These are phyloP conservation scores for Auriscalpium vulgare DNA, from an alignment of 768 basidiomycete species.

Conservation along the genomic window DNA sequence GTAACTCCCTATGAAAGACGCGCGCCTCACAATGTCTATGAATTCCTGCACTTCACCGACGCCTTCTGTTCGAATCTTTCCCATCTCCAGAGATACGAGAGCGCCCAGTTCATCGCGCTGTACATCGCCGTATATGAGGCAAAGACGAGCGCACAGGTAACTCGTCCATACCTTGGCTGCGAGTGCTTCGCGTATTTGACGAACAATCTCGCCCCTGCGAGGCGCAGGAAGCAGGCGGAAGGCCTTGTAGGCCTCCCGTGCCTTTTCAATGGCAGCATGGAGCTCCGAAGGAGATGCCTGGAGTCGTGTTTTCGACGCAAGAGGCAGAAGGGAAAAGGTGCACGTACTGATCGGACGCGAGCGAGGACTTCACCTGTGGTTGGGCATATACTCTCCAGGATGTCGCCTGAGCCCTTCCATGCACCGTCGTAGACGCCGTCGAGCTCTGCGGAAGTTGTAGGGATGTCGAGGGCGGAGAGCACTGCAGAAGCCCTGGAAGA, in stretches of 20 bases:
- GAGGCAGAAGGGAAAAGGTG: neutral
- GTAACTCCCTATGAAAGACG: neutral
- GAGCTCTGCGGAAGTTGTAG: constrained; percentile 42
- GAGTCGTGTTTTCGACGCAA: neutral
- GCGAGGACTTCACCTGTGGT: constrained; percentile 84
- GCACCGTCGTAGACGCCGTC: constrained; percentile 76
- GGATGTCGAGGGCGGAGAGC: constrained; percentile 57
- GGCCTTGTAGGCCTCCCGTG: constrained; percentile 62
- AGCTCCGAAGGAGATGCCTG: constrained; percentile 72
- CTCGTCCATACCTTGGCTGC: constrained; percentile 52
- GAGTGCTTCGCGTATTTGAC: constrained; percentile 81
- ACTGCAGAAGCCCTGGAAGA: constrained; percentile 67
- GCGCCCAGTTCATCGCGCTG: constrained; percentile 76
- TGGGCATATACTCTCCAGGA: constrained; percentile 69
- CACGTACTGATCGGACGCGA: constrained; percentile 56
- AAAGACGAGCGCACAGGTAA: constrained; percentile 7
- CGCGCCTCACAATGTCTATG: constrained; percentile 73
- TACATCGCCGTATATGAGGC: constrained; percentile 1
- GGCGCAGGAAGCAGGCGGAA: constrained; percentile 83
- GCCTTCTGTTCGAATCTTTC: constrained; percentile 86
- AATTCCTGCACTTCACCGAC: constrained; percentile 93
- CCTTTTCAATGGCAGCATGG: constrained; percentile 54
- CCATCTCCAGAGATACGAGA: constrained; percentile 83
- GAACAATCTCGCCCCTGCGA: constrained; percentile 76
- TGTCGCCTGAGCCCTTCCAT: constrained; percentile 72